Percentiles rank a stretch among this genome's conserved stretches.
phyloP scores from a whole-genome alignment of 1,139 yeast species.

The Magnusiomyces ingens region DNA sequence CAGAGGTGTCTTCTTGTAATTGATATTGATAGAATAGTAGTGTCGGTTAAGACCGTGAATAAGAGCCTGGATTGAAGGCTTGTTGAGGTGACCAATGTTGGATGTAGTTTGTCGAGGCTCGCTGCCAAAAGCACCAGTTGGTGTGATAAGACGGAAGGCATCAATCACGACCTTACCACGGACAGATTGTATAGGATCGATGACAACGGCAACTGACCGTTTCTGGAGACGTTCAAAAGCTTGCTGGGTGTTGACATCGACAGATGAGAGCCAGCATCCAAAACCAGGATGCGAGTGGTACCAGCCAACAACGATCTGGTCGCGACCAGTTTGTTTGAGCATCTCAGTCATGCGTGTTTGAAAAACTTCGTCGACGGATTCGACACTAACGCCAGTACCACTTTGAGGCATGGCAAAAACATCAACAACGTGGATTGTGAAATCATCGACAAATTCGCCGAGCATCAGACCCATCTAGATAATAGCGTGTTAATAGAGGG shows the following conservation, averaged over 20 bases:
- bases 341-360: conserved; percentile 99
- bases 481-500: conserved; percentile 4
- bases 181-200: conserved; percentile 96
- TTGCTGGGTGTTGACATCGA: conserved; percentile 96
- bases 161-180: conserved; percentile 98
- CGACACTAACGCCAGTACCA: conserved; percentile 97
- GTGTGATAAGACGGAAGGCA: conserved; percentile 91
- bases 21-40: conserved; percentile 91
- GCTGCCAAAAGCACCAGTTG: conserved; percentile 89
- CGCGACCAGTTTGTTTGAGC: conserved; percentile 97
- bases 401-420: conserved; percentile 98
- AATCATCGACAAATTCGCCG: conserved; percentile 97
- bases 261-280: conserved; percentile 97
- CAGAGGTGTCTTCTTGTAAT: conserved; percentile 84
- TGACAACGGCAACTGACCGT: conserved; percentile 95
- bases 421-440: conserved; percentile 93
- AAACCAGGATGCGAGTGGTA: conserved; percentile 98
- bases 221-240: conserved; percentile 93
- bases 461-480: conserved; percentile 87
- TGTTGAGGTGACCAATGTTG: conserved; percentile 88
- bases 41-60: conserved; percentile 97
- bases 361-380: conserved; percentile 98
- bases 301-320: conserved; percentile 99
- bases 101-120: conserved; percentile 98
- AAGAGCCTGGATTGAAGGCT: conserved; percentile 96